Conservation (phyloP, 768 basidiomycete species). For the Mycena venus region DNA sequence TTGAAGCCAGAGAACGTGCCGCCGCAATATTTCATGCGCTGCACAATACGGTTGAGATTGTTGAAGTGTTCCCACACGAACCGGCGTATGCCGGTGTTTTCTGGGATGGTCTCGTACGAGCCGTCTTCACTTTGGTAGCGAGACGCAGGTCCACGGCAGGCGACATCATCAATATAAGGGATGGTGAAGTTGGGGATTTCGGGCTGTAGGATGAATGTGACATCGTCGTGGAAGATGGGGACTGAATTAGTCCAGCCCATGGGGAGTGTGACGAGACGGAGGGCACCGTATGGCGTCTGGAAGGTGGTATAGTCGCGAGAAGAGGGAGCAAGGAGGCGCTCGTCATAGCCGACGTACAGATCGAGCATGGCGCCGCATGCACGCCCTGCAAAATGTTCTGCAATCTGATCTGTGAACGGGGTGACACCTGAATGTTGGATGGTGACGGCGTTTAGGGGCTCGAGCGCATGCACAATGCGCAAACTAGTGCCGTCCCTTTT, state of each 20-base stretch:
- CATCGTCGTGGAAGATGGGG: too few relatives aligned
- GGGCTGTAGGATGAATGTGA: constrained; percentile 4
- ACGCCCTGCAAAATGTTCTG: too few relatives aligned
- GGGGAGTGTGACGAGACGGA: too few relatives aligned
- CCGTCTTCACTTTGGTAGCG: not conserved
- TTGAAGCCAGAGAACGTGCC: too few relatives aligned
- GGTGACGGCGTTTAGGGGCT: constrained; percentile 31
- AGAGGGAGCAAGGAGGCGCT: constrained; percentile 36
- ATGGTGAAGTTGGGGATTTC: constrained; percentile 24
- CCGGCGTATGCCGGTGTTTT: constrained; percentile 43
- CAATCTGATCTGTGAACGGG: too few relatives aligned
- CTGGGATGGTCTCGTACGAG: constrained; percentile 34
- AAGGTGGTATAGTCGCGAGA: constrained; percentile 50
- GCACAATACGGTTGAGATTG: too few relatives aligned
- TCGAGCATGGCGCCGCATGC: constrained; percentile 31
- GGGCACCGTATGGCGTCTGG: too few relatives aligned
- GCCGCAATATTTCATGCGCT: too few relatives aligned
- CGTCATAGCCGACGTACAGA: constrained; percentile 43
- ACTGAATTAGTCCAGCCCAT: too few relatives aligned
- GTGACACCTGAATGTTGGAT: too few relatives aligned
- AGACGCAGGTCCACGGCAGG: not conserved
- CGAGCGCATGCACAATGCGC: constrained; percentile 32
- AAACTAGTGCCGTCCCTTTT: constrained; percentile 33
- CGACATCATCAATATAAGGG: constrained; percentile 29
- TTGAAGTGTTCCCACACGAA: constrained; percentile 57